A percentile compares a stretch with the other conserved stretches of the same genome.
Evolutionary conservation across 495 filamentous ascomycete species (phyloP).

Genomic region (Lasiosphaeria miniovina): DNA sequence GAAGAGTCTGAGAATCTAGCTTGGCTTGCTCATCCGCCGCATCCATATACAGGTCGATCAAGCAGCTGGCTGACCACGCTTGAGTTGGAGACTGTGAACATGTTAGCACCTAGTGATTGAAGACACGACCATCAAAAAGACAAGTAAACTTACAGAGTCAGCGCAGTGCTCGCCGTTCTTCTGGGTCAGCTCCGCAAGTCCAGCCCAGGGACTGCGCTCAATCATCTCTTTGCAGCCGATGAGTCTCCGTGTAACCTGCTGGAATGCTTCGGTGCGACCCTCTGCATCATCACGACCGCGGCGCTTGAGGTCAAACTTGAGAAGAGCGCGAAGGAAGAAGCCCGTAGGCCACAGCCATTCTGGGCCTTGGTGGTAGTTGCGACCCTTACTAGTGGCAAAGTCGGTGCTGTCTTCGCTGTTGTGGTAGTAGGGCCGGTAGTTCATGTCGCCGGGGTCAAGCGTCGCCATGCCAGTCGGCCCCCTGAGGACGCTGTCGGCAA

Average conservation of each 20-base stretch:
- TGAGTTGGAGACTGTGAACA: slow-evolving; percentile 75
- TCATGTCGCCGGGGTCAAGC: slow-evolving; percentile 84
- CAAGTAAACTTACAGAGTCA: slow-evolving; percentile 70
- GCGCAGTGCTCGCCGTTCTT: slow-evolving; percentile 76
- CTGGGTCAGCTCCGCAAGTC: slow-evolving; percentile 90
- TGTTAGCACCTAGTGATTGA: slow-evolving; percentile 14
- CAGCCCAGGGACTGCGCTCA: slow-evolving; percentile 76
- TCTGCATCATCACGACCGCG: slow-evolving; percentile 56
- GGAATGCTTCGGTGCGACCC: slow-evolving; percentile 77
- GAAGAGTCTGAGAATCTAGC: slow-evolving; percentile 23
- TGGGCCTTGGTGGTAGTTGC: slow-evolving; percentile 97
- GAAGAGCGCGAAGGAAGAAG: slow-evolving; percentile 85
- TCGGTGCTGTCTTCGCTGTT: slow-evolving; percentile 90
- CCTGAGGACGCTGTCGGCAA: slow-evolving; percentile 73
- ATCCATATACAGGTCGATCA: slow-evolving; percentile 94
- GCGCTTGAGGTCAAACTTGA: slow-evolving; percentile 83
- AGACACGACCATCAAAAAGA: neutral
- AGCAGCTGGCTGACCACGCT: slow-evolving; percentile 88
- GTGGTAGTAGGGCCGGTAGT: slow-evolving; percentile 90
- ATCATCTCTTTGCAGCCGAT: slow-evolving; percentile 80
- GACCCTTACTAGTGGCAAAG: slow-evolving; percentile 85
- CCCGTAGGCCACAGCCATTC: slow-evolving; percentile 99
- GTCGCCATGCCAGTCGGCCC: slow-evolving; percentile 96
- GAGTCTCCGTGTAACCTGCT: slow-evolving; percentile 85
- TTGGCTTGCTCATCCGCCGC: slow-evolving; percentile 53